Conservation (phyloP, 1,284 basidiomycete species). For the Tremellales sp. region DNA sequence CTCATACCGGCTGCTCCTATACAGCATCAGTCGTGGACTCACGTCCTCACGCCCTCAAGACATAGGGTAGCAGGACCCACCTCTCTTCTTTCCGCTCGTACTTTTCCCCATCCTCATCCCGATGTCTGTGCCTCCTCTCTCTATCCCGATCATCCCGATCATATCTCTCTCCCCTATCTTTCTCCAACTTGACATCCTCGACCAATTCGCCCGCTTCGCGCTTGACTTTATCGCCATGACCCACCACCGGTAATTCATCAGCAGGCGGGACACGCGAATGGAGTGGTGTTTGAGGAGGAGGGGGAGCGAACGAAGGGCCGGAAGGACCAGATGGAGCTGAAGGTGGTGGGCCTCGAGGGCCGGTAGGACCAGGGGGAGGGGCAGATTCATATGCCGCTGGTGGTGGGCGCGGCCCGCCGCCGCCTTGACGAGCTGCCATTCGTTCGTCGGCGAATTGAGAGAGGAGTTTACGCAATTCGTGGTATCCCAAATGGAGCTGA, state of each 20-base stretch:
- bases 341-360: slow-evolving; percentile 12
- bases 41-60: background rate
- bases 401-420: too few relatives aligned
- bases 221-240: slow-evolving; percentile 43
- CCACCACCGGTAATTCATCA: slow-evolving; percentile 35
- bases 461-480: slow-evolving; percentile 92
- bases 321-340: slow-evolving; percentile 18
- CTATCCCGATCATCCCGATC: slow-evolving; percentile 57
- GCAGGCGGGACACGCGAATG: slow-evolving; percentile 26
- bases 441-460: slow-evolving; percentile 80
- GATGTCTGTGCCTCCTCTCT: slow-evolving; percentile 42
- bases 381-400: slow-evolving; percentile 13
- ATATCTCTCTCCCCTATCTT: slow-evolving; percentile 14
- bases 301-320: background rate
- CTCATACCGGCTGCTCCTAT: slow-evolving; percentile 3
- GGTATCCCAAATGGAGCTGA: slow-evolving; percentile 98
- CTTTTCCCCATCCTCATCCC: slow-evolving; percentile 51
- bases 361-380: slow-evolving; percentile 15
- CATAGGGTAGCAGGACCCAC: background rate
- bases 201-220: slow-evolving; percentile 46
- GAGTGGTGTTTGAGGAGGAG: slow-evolving; percentile 19
- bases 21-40: background rate
- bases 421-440: slow-evolving; percentile 66
- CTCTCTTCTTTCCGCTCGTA: slow-evolving; percentile 6
- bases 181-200: slow-evolving; percentile 37